Percentiles rank a stretch among this genome's conserved stretches.
These are phyloP conservation scores for Coniochaeta pulveracea DNA, from an alignment of 2,329 filamentous ascomycete species.

Conservation along the genomic window DNA sequence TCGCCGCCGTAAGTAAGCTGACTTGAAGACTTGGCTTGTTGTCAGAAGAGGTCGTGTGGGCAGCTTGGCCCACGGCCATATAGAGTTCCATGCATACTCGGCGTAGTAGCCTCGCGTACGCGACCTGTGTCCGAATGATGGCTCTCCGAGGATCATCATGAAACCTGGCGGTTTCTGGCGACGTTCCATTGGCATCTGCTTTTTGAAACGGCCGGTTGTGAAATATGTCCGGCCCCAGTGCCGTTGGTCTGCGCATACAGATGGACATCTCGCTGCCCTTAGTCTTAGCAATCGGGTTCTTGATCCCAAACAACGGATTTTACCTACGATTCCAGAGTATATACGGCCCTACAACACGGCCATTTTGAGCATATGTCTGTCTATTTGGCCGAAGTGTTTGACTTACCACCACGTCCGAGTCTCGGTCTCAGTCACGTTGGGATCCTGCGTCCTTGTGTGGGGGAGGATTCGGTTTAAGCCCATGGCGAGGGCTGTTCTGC, in stretches of 20 bases:
- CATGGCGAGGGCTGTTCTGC: slow-evolving; percentile 32
- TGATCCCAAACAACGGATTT: neutral
- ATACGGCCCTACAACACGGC: slow-evolving; percentile 26
- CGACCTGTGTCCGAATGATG: too few relatives aligned
- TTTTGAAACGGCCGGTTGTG: slow-evolving; percentile 30
- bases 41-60: too few relatives aligned
- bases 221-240: slow-evolving; percentile 33
- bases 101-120: too few relatives aligned
- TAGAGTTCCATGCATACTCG: too few relatives aligned
- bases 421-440: slow-evolving; percentile 22
- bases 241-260: slow-evolving; percentile 33
- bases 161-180: too few relatives aligned
- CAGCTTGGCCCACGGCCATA: too few relatives aligned
- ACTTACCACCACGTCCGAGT: slow-evolving; percentile 32
- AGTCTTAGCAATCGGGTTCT: neutral
- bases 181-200: too few relatives aligned
- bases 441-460: slow-evolving; percentile 17
- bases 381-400: too few relatives aligned
- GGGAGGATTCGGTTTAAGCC: slow-evolving; percentile 31
- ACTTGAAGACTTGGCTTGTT: too few relatives aligned
- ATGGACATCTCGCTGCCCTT: slow-evolving; percentile 30
- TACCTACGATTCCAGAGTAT: slow-evolving; percentile 29
- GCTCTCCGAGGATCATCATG: too few relatives aligned
- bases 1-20: too few relatives aligned
- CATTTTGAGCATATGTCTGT: too few relatives aligned